Base-by-base conservation (phyloP, 2,329 filamentous ascomycete genomes). In the Uncinocarpus reesii region DNA sequence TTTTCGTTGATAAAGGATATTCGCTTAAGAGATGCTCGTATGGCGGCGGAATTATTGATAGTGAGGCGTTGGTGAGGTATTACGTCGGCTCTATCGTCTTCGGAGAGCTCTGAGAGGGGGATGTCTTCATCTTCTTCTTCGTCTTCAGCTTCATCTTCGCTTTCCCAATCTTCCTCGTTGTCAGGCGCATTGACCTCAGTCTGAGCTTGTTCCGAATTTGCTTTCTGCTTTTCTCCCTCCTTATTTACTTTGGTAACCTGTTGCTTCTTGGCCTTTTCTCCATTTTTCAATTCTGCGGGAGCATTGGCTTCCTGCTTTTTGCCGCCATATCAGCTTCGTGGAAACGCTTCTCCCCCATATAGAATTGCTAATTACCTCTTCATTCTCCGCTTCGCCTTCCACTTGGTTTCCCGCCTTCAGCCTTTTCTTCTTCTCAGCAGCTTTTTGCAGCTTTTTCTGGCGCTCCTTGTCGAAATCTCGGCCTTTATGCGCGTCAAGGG, bases 21-120 rank as follows among this genome's bases (percentile, higher is more conserved):
- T 53, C 89, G 86, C 61, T 84, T 84, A 53, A 93, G 76, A 10
- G 87, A 81, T 57, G 85, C 75, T 56, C 80, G 78, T 44, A 98
- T 84, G 28, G 90, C 92, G 56, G 85, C 75, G 47, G 85, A 89
- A 73, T 98, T 98, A 77, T 98, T 95, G 72, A 96, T 96, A 46
- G 89, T 95, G 56, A 95, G 81, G 59, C 88, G 85, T 64, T 92
- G 87, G 70, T 94, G 85, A 13, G 88, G 86, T 53, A 94, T 80
- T 34, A 95, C 78, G 62, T 95, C 89, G 67, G 86, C 86, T 59
- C 80, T 83, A 59, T 93, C 88, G 54, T 86, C 84, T 16, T 85
- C 86, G 47, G 84, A 75, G 35, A 83, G 81, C 59, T 95, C 89
- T 26, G 87, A 94, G 55, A 95, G 78, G 3, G 89, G 83, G 37